phyloP scores from a whole-genome alignment of 2,329 filamentous ascomycete species.

The Dactylellina haptotyla region DNA sequence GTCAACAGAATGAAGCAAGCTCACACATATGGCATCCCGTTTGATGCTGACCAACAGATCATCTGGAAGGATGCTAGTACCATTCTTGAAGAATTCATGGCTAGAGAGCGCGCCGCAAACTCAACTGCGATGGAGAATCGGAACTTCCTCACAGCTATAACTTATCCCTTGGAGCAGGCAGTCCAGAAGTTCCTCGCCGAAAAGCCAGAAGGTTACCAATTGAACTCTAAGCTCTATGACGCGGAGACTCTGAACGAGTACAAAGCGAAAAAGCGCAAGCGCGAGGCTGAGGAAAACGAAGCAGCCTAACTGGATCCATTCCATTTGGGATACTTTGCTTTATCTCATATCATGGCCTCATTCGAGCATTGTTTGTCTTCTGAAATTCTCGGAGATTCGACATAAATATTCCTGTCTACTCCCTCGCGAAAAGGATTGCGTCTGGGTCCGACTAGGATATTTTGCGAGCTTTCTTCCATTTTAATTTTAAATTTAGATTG shows the following conservation, averaged over 20 bases:
- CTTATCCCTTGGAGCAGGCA: constrained; percentile 35
- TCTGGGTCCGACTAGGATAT: not conserved
- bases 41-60: constrained; percentile 26
- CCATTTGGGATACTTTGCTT: not conserved
- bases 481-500: too few relatives aligned
- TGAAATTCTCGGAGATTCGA: too few relatives aligned
- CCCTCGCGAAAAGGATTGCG: too few relatives aligned
- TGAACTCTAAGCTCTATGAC: not conserved
- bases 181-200: not conserved
- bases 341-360: too few relatives aligned
- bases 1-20: constrained; percentile 10
- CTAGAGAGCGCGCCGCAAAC: constrained; percentile 27
- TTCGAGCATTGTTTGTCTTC: too few relatives aligned
- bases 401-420: too few relatives aligned
- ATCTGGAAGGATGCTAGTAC: constrained; percentile 21
- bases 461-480: not conserved
- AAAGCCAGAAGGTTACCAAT: constrained; percentile 10
- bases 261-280: not conserved
- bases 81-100: constrained; percentile 24
- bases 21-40: constrained; percentile 6
- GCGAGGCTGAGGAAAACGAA: not conserved
- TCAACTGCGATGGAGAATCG: constrained; percentile 19
- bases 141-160: constrained; percentile 15
- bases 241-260: not conserved
- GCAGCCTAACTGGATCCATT: too few relatives aligned